phyloP scores from a whole-genome alignment of 2,329 filamentous ascomycete genomes.

The Grosmannia clavigera region DNA sequence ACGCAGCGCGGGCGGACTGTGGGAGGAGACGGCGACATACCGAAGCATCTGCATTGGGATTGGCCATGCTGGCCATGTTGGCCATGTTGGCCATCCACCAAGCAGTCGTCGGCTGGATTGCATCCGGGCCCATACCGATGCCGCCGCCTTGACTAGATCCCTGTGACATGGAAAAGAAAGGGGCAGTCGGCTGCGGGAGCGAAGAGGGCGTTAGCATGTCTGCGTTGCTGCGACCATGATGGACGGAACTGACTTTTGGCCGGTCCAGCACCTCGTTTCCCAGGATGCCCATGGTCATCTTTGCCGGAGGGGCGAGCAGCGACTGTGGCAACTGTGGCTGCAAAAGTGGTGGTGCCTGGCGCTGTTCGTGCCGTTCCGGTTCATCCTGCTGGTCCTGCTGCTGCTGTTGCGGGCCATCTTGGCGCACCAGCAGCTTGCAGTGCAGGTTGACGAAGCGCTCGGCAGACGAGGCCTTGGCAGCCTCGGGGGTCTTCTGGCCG shows the following conservation, averaged over 20 bases:
- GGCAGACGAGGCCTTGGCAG: slow-evolving; percentile 45
- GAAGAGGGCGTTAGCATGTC: neutral
- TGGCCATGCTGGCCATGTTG: slow-evolving; percentile 11
- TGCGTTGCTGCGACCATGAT: neutral
- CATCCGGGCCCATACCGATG: slow-evolving; percentile 1
- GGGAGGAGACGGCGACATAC: neutral
- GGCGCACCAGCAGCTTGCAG: slow-evolving; percentile 42
- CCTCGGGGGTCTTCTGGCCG: slow-evolving; percentile 41
- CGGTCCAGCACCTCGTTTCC: slow-evolving; percentile 12
- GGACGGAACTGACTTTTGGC: slow-evolving; percentile 10
- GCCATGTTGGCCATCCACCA: slow-evolving; percentile 17
- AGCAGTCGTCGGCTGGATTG: slow-evolving; percentile 10
- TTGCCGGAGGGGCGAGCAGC: neutral
- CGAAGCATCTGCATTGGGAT: slow-evolving; percentile 7
- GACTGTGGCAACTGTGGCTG: neutral
- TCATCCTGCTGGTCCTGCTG: neutral
- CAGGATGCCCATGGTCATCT: neutral
- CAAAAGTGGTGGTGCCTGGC: neutral
- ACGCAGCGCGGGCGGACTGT: neutral
- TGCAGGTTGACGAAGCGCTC: slow-evolving; percentile 48
- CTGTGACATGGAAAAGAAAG: slow-evolving; percentile 11
- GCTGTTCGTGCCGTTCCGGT: neutral
- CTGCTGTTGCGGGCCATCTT: slow-evolving; percentile 24
- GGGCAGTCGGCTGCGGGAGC: slow-evolving; percentile 6
- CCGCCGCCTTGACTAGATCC: slow-evolving; percentile 1